phyloP scores from a whole-genome alignment of 2,329 filamentous ascomycete genomes.

The Seiridium cupressi region DNA sequence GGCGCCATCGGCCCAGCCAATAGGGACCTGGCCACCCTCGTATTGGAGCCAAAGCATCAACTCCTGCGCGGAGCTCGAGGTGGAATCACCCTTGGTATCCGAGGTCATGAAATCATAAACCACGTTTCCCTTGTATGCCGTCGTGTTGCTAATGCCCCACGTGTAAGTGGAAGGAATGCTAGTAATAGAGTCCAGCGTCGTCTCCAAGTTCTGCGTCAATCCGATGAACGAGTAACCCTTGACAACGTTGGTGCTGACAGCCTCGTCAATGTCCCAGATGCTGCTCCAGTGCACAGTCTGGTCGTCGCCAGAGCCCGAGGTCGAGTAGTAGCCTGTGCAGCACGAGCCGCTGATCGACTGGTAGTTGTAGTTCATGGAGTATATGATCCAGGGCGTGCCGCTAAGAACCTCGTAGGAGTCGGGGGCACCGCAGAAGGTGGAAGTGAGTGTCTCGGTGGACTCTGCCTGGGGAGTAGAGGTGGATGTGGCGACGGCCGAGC shows the following conservation, averaged over 20 bases:
- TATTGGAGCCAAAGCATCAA: slow-evolving; percentile 44
- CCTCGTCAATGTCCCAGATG: slow-evolving; percentile 34
- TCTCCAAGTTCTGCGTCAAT: slow-evolving; percentile 39
- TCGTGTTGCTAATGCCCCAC: slow-evolving; percentile 37
- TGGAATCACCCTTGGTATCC: slow-evolving; percentile 39
- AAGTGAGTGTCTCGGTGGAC: background rate
- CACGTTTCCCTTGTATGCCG: slow-evolving; percentile 32
- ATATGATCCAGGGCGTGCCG: slow-evolving; percentile 41
- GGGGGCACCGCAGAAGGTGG: slow-evolving; percentile 18
- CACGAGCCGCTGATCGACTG: slow-evolving; percentile 34
- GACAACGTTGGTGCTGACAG: slow-evolving; percentile 31
- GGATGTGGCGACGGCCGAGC: background rate
- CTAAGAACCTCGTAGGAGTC: slow-evolving; percentile 29
- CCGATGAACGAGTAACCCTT: slow-evolving; percentile 44
- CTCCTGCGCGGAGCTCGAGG: slow-evolving; percentile 35
- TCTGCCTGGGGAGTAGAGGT: background rate
- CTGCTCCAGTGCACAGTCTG: slow-evolving; percentile 34
- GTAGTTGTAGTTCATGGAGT: slow-evolving; percentile 43
- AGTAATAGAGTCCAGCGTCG: slow-evolving; percentile 32
- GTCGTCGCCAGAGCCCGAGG: slow-evolving; percentile 28
- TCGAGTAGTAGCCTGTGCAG: slow-evolving; percentile 36
- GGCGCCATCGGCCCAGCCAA: slow-evolving; percentile 34
- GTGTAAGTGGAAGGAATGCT: slow-evolving; percentile 37
- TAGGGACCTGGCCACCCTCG: slow-evolving; percentile 41
- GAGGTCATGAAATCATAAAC: slow-evolving; percentile 31